Percentiles rank a stretch among this genome's conserved stretches.
phyloP scores from a whole-genome alignment of 352 stramenopile species.

The Phytopythium ostracodes region DNA sequence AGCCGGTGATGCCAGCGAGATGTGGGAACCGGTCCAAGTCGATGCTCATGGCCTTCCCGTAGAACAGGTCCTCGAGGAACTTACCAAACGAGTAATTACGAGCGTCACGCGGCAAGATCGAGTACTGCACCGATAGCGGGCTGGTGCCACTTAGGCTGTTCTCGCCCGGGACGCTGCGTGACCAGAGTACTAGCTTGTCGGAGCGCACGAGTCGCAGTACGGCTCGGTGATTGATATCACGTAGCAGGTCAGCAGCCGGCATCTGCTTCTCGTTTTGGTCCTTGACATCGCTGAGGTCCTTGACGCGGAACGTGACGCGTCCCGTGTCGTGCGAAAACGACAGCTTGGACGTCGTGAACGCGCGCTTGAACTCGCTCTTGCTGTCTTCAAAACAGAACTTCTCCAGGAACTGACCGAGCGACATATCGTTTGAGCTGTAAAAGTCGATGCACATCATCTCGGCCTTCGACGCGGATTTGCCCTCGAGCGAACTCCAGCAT shows the following conservation, averaged over 20 bases:
- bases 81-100: constrained; percentile 89
- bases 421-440: constrained; percentile 81
- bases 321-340: constrained; percentile 82
- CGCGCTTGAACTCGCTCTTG: constrained; percentile 71
- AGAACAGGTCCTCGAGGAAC: constrained; percentile 83
- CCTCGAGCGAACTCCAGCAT: constrained; percentile 79
- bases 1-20: constrained; percentile 43
- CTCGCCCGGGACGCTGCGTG: constrained; percentile 27
- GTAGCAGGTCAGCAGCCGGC: constrained; percentile 45
- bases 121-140: constrained; percentile 50
- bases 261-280: constrained; percentile 50
- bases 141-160: constrained; percentile 18
- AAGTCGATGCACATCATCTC: constrained; percentile 90
- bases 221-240: constrained; percentile 56
- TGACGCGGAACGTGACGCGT: constrained; percentile 66
- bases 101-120: constrained; percentile 52
- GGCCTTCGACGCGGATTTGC: constrained; percentile 70
- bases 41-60: constrained; percentile 72
- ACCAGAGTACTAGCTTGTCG: constrained; percentile 67
- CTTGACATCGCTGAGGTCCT: constrained; percentile 68
- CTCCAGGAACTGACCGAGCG: constrained; percentile 74
- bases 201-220: constrained; percentile 61
- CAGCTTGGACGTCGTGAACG: constrained; percentile 74
- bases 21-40: constrained; percentile 69
- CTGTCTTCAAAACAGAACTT: constrained; percentile 75